A percentile compares a stretch with the other conserved stretches of the same genome.
Conservation (phyloP, 106 monocot genomes). For the Alisma plantagoaquatica region DNA sequence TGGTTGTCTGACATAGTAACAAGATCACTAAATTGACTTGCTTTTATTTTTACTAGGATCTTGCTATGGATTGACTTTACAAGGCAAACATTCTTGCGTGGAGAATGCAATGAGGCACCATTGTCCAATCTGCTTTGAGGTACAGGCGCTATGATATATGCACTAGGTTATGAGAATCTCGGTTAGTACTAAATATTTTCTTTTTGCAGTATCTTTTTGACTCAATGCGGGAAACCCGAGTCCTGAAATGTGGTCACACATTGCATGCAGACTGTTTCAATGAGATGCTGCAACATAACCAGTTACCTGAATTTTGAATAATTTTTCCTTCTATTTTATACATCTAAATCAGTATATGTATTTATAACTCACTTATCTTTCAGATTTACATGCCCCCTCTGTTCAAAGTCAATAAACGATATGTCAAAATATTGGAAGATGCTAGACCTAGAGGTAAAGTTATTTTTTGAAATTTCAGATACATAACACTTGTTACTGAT, state of each 20-base stretch:
- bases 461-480: too few species aligned
- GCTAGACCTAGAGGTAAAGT: slow-evolving; percentile 67
- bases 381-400: slow-evolving; percentile 72
- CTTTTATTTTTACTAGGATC: too few species aligned
- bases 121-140: slow-evolving; percentile 89
- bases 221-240: slow-evolving; percentile 52
- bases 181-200: too few species aligned
- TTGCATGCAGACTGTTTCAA: slow-evolving; percentile 47
- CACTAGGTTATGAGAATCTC: too few species aligned
- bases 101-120: slow-evolving; percentile 88
- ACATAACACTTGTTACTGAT: too few species aligned
- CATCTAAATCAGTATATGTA: neutral
- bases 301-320: slow-evolving; percentile 24
- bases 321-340: neutral
- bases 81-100: slow-evolving; percentile 66
- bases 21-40: too few species aligned
- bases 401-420: slow-evolving; percentile 55
- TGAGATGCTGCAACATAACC: slow-evolving; percentile 46
- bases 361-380: neutral
- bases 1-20: too few species aligned
- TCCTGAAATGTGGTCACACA: slow-evolving; percentile 71
- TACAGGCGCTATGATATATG: too few species aligned
- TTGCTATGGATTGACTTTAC: slow-evolving; percentile 53
- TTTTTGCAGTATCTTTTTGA: slow-evolving; percentile 93
- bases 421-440: slow-evolving; percentile 52